Conservation (phyloP, 768 basidiomycete species). For the Termitomyces sp. region DNA sequence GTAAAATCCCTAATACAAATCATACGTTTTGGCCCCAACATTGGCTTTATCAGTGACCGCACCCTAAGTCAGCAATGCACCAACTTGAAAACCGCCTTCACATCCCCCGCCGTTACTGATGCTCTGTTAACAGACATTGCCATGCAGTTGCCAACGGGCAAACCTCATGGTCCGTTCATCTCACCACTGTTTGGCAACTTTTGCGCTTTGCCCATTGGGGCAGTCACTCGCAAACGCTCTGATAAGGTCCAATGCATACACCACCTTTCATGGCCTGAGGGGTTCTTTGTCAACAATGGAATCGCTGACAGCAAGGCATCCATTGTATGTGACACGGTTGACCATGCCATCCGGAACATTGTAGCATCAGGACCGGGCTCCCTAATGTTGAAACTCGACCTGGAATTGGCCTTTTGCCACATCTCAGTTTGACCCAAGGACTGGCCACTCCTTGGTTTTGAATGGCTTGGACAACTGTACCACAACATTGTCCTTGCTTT, state of each 20-base stretch:
- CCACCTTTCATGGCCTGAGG: slow-evolving; percentile 20
- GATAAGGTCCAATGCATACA: slow-evolving; percentile 23
- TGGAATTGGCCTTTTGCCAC: slow-evolving; percentile 34
- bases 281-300: slow-evolving; percentile 25
- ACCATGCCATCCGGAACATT: slow-evolving; percentile 20
- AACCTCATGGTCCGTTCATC: slow-evolving; percentile 19
- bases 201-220: slow-evolving; percentile 23
- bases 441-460: slow-evolving; percentile 29
- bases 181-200: slow-evolving; percentile 17
- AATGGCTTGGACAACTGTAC: slow-evolving; percentile 25
- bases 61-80: slow-evolving; percentile 8
- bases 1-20: slow-evolving; percentile 23
- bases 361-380: slow-evolving; percentile 22
- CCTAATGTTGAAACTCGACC: slow-evolving; percentile 30
- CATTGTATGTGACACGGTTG: slow-evolving; percentile 27
- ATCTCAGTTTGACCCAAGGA: slow-evolving; percentile 27
- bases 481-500: slow-evolving; percentile 29
- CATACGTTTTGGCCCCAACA: slow-evolving; percentile 22
- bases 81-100: slow-evolving; percentile 25
- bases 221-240: slow-evolving; percentile 19
- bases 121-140: slow-evolving; percentile 4
- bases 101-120: slow-evolving; percentile 7
- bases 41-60: slow-evolving; percentile 20
- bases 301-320: slow-evolving; percentile 25
- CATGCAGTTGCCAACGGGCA: neutral